phyloP scores from a whole-genome alignment of 192 early-diverging fungal species.

The Coemansia sp. region DNA sequence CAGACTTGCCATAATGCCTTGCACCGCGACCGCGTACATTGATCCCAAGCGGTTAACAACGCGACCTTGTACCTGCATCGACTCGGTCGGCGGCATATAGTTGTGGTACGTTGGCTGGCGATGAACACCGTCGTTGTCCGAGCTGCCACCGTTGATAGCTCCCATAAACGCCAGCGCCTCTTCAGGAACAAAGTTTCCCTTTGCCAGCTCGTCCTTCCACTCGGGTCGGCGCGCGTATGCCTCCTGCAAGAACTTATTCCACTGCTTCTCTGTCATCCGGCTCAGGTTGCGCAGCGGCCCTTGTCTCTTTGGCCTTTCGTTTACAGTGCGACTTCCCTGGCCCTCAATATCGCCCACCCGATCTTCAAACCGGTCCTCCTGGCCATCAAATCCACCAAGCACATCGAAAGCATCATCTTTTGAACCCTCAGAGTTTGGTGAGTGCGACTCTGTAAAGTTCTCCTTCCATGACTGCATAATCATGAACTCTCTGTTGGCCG shows the following conservation, averaged over 20 bases:
- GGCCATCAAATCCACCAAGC: not conserved
- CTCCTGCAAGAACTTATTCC: constrained; percentile 58
- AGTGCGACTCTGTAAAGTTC: constrained; percentile 63
- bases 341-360: not conserved
- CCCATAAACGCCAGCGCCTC: constrained; percentile 47
- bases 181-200: constrained; percentile 31
- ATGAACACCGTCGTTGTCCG: constrained; percentile 37
- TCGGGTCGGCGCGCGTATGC: constrained; percentile 53
- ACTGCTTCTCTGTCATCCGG: constrained; percentile 58
- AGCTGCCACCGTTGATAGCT: constrained; percentile 27
- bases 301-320: not conserved
- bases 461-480: constrained; percentile 68
- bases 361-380: not conserved
- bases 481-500: constrained; percentile 59
- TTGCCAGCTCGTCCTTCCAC: constrained; percentile 55
- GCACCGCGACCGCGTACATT: constrained; percentile 61
- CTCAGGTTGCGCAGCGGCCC: constrained; percentile 55
- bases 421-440: constrained; percentile 26
- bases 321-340: not conserved
- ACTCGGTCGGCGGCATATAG: constrained; percentile 31
- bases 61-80: constrained; percentile 61
- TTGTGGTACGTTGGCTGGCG: constrained; percentile 59
- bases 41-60: constrained; percentile 52
- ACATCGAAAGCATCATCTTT: not conserved
- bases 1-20: constrained; percentile 60